Base-by-base conservation (phyloP, 1,284 basidiomycete species). In the Sanguinoderma infundibulare region DNA sequence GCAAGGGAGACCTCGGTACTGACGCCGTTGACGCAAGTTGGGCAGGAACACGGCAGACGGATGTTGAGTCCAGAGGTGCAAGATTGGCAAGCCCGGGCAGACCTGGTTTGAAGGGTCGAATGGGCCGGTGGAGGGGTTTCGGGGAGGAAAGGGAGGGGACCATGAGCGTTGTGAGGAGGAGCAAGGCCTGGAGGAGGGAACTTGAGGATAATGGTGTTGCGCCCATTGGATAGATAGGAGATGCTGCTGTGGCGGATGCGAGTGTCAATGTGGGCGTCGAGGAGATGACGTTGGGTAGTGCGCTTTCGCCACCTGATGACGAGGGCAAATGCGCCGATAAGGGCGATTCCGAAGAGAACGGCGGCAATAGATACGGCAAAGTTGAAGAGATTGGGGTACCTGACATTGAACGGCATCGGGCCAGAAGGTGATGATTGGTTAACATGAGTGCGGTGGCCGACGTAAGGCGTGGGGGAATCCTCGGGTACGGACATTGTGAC, bases 321-420 rank as follows among this genome's bases (percentile, higher is more conserved):
- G 49, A 65, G 60, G 1, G 55, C 58, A 46, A 65, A 62, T 8
- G 30, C 59, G 20, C 53, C 53, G 36, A 65, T 62, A 42, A 65
- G 35, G 5, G 53, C 59, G 10, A 65, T 20, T 9, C 64, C 64
- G 20, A 62, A 42, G 26, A 65, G 60, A 26, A 65, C 59, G 20
- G 52, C 55, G 36, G 57, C 64, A 7, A 61, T 56, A 2, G 60
- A 65, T 44, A 65, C 61, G 34, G 64, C 58, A n/a, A 60, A 65
- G 53, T 65, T 65, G 40, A 65, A 57, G 32, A 60, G 57, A 55
- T 62, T 55, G 36, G 63, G 49, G 26, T 64, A 59, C 32, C 57
- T 51, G 49, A 47, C 36, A 34, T 55, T 59, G 34, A 58, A 53
- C 20, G 61, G 53, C 4, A 39, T 53, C 9, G 61, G 58, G 17